Evolutionary conservation across 768 basidiomycete species (phyloP).

Genomic region (Lentinula sp.): DNA sequence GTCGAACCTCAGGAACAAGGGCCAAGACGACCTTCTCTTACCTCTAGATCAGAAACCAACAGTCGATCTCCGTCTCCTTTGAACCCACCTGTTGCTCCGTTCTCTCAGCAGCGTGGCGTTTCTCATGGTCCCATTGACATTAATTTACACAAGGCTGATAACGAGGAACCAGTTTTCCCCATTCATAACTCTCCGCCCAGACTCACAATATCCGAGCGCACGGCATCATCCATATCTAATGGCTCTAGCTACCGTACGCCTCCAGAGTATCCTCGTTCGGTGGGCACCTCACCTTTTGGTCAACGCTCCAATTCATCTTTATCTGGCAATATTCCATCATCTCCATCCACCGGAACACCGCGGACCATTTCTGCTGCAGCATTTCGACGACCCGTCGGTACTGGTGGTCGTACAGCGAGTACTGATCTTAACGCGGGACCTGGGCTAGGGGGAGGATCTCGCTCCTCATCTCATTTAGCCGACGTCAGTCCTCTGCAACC

Average conservation of each 20-base stretch:
- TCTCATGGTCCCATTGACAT: not conserved
- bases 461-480: not conserved
- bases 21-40: not conserved
- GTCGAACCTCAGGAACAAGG: constrained; percentile 1
- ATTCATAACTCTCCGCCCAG: not conserved
- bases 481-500: constrained; percentile 2
- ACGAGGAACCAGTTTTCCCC: not conserved
- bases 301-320: not conserved
- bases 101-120: constrained; percentile 22
- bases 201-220: not conserved
- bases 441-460: not conserved
- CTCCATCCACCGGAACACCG: not conserved
- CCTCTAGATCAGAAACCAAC: not conserved
- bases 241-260: constrained; percentile 1
- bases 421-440: not conserved
- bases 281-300: constrained; percentile 3
- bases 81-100: constrained; percentile 33
- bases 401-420: not conserved
- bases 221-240: not conserved
- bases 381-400: not conserved
- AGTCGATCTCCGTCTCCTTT: constrained; percentile 13
- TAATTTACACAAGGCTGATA: not conserved
- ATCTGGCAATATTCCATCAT: not conserved
- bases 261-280: constrained; percentile 4
- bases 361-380: constrained; percentile 7